Evolutionary conservation across 2,329 filamentous ascomycete genomes (phyloP), one percentile per base, ranked within the genome.

Genomic region (Penicillium sp.): DNA sequence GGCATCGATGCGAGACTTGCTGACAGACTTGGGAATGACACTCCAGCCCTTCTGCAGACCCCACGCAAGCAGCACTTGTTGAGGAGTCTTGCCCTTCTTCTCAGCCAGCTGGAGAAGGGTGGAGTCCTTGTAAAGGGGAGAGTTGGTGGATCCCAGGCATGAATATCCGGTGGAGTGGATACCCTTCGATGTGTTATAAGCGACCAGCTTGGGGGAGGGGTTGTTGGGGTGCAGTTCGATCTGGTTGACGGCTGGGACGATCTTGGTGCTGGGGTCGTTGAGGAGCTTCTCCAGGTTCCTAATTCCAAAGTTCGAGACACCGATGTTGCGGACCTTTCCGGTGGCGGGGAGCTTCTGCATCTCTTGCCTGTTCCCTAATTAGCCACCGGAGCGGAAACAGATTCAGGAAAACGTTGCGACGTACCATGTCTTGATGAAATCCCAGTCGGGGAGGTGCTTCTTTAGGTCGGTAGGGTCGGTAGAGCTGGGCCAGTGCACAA

Each of bases 11-110:
- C 92, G 86, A 57, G 82, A 83, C 68, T 88, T 85, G 67, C 86
- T 93, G 62, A 93, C 90, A 56, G 86, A 90, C 85, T 96, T 96
- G 71, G 92, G 92, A 71, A 96, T 92, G 56, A 96, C 91, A 67
- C 87, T 90, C 83, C 89, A 92, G 62, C 90, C 91, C 74, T 92
- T 88, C 76, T 91, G 87, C 59, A 96, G 80, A 66, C 91, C 92
- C 91, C 92, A 96, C 70, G 88, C 82, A 41, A 86, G 76, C 29
- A 84, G 79, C 7, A 84, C 79, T 70, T 86, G 84, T 55, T 85
- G 83, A 19, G 83, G 82, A 41, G 76, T 81, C 76, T 86, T 86
- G 69, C 78, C 77, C 69, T 86, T 82, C 70, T 84, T 85, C 74
- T 85, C 81, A 15, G 82, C 85, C 56, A 86, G 76, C 71, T 82